Base-by-base conservation (phyloP, 768 basidiomycete genomes). In the Strobilomyces dryophilus region DNA sequence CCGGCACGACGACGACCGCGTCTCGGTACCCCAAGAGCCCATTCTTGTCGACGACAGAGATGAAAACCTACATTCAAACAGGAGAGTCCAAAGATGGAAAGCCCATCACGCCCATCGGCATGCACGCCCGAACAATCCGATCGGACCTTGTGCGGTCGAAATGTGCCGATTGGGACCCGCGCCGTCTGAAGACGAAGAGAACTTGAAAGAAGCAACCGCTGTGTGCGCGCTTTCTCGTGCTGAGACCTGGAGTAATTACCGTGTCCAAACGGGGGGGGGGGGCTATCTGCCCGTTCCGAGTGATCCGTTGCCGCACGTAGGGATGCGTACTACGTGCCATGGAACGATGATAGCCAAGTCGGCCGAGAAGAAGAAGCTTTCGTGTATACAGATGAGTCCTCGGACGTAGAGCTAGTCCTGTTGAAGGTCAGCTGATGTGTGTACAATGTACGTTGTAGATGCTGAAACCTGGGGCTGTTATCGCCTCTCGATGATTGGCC, bases 81-180 rank as follows among this genome's bases (percentile, higher is more conserved):
- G 14, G 4, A 1, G 20, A 18, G 18, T 9, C 26, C 42, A 45
- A 11, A 36, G 14, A n/a, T 2, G 41, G 45, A 11, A 52, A 52
- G 44, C 14, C n/a, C 7, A 45, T 48, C 10, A 4, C 43, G 34
- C 14, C 20, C 48, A 29, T 49, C 31, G 27, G 20, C 9, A 5
- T n/a, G 5, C n/a, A 20, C 24, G 8, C 24, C 24, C 37, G n/a
- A 39, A 43, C 40, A 5, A 46, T 8, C 20, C 31, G 32, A 47
- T 32, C 57, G 58, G 58, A 60, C 48, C 44, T 49, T 39, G 47
- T 7, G 35, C 17, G 42, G 27, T 49, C 29, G 41, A 40, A 47
- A n/a, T 20, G 12, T 5, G 39, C 34, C 8, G 8, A 39, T 58
- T 52, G 45, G 56, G 45, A 46, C 29, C 7, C 48, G 35, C 57